phyloP scores from a whole-genome alignment of 768 basidiomycete genomes.

The Auricularia sp. region DNA sequence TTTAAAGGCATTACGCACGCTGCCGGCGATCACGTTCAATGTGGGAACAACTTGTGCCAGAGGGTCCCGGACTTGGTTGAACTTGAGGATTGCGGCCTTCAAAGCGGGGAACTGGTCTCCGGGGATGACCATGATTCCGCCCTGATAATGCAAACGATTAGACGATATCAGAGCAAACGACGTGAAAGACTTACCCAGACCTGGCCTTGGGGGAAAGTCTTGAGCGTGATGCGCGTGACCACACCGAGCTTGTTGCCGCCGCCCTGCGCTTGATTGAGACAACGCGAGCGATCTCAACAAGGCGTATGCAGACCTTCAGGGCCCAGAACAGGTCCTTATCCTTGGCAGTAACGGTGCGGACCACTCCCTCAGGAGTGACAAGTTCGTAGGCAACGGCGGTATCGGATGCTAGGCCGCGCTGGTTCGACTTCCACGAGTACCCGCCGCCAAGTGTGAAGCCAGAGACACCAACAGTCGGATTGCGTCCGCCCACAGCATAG shows the following conservation, averaged over 20 bases:
- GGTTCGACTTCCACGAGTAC: conserved; percentile 25
- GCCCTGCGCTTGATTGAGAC: not conserved
- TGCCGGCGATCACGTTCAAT: not conserved
- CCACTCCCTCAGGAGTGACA: conserved; percentile 23
- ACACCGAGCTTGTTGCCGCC: not conserved
- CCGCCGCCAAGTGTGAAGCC: conserved; percentile 14
- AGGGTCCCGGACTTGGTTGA: not conserved
- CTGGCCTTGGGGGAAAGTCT: conserved; percentile 1
- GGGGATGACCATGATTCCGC: not conserved
- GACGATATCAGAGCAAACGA: not conserved
- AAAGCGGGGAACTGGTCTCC: not conserved
- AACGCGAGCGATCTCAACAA: not conserved
- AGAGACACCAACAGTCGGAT: conserved; percentile 2
- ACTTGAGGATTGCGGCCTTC: not conserved
- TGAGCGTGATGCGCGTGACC: conserved; percentile 2
- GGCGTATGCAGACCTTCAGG: not conserved
- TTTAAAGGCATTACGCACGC: not conserved
- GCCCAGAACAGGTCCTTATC: conserved; percentile 6
- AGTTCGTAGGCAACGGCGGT: conserved; percentile 21
- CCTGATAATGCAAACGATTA: not conserved
- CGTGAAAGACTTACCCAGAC: not conserved
- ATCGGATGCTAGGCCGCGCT: conserved; percentile 25
- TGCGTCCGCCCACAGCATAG: conserved; percentile 2
- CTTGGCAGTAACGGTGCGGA: not conserved
- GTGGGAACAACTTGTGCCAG: not conserved